Conservation (phyloP, 441 rosid species). For the Codiaeum variegatum region DNA sequence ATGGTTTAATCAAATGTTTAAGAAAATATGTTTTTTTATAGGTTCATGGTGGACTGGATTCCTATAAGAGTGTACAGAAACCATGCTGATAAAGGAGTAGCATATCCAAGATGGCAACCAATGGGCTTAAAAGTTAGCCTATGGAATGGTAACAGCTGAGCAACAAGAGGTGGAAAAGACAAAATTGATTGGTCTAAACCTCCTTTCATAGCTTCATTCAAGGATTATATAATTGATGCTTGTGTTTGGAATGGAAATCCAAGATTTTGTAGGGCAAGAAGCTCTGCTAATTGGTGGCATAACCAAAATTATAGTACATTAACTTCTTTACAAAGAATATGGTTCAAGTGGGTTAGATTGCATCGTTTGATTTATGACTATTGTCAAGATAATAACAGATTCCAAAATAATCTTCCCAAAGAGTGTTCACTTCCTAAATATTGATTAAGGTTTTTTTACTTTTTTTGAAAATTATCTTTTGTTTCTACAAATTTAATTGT, state of each 20-base stretch:
- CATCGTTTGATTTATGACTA: conserved; percentile 74
- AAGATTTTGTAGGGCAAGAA: conserved; percentile 51
- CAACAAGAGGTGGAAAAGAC: conserved; percentile 72
- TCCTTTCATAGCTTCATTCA: conserved; percentile 67
- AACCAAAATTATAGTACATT: conserved; percentile 36
- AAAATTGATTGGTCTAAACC: conserved; percentile 72
- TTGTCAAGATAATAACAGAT: conserved; percentile 64
- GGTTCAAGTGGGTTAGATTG: conserved; percentile 82
- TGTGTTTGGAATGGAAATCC: conserved; percentile 64
- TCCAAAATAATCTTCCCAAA: conserved; percentile 46
- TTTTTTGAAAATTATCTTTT: neutral
- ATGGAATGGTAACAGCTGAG: conserved; percentile 90
- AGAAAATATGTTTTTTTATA: conserved; percentile 26
- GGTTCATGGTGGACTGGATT: conserved; percentile 68
- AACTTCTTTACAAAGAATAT: conserved; percentile 51
- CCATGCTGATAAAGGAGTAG: conserved; percentile 66
- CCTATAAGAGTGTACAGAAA: conserved; percentile 75
- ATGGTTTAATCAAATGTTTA: no score
- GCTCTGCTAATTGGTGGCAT: conserved; percentile 72
- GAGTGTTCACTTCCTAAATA: conserved; percentile 54
- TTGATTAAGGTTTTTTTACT: conserved; percentile 15
- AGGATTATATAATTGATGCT: conserved; percentile 58
- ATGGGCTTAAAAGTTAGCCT: conserved; percentile 60
- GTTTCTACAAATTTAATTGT: neutral
- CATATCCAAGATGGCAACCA: conserved; percentile 70